phyloP scores from a whole-genome alignment of 805 yeast species.

The Blastobotrys parvus region DNA sequence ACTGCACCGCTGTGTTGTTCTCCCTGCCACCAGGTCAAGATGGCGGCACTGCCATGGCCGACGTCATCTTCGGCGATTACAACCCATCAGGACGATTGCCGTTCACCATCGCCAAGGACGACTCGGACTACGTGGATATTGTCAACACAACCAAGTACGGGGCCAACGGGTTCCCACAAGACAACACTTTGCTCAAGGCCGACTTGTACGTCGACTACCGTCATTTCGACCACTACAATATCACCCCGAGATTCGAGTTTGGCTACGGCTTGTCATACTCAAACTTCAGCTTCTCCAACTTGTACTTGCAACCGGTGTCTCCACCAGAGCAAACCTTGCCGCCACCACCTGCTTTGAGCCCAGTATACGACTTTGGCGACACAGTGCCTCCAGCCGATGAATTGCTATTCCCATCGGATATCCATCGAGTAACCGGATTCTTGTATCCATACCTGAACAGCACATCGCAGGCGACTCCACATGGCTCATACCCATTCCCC shows the following conservation, averaged over 20 bases:
- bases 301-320: conserved; percentile 36
- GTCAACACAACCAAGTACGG: conserved; percentile 26
- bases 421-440: conserved; percentile 45
- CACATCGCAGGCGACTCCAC: conserved; percentile 29
- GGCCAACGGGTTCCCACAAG: conserved; percentile 31
- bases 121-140: conserved; percentile 39
- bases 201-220: conserved; percentile 49
- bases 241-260: conserved; percentile 51
- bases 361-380: background rate
- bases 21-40: conserved; percentile 50
- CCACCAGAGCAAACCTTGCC: conserved; percentile 37
- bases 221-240: conserved; percentile 47
- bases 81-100: conserved; percentile 59
- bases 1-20: conserved; percentile 49
- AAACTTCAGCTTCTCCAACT: conserved; percentile 29
- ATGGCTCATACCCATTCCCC: conserved; percentile 29
- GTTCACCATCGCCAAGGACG: conserved; percentile 50
- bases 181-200: conserved; percentile 23
- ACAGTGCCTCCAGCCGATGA: conserved; percentile 23
- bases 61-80: conserved; percentile 50
- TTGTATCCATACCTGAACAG: conserved; percentile 44
- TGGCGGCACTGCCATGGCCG: conserved; percentile 50
- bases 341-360: conserved; percentile 34
- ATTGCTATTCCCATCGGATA: conserved; percentile 43
- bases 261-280: conserved; percentile 57